A percentile compares a stretch with the other conserved stretches of the same genome.
Conservation (phyloP, 192 early-diverging fungal genomes). For the Coemansia sp. region DNA sequence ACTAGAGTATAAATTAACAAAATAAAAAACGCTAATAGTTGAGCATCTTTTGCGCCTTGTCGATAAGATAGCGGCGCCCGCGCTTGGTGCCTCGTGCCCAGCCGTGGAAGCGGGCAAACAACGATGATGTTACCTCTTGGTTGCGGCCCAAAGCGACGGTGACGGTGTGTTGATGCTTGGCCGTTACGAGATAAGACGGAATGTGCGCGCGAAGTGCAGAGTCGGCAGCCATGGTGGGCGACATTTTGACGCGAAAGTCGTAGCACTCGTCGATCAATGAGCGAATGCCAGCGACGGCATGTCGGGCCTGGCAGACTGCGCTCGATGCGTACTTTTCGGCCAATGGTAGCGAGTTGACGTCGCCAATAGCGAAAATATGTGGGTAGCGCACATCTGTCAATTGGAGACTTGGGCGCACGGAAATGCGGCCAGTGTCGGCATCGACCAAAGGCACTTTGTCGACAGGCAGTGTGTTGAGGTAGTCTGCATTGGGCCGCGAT, state of each 20-base stretch:
- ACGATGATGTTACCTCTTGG: conserved; percentile 25
- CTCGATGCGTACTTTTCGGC: conserved; percentile 46
- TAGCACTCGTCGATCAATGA: conserved; percentile 43
- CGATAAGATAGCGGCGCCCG: conserved; percentile 39
- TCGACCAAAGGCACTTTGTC: conserved; percentile 39
- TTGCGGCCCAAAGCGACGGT: conserved; percentile 37
- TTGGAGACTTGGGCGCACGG: conserved; percentile 56
- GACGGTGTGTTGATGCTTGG: conserved; percentile 25
- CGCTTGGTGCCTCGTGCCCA: conserved; percentile 28
- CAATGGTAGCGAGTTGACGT: conserved; percentile 50
- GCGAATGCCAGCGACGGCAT: conserved; percentile 25
- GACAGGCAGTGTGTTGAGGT: conserved; percentile 45
- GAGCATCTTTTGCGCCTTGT: conserved; percentile 40
- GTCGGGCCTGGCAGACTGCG: conserved; percentile 43
- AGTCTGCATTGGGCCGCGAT: conserved; percentile 50
- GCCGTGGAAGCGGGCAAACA: conserved; percentile 24
- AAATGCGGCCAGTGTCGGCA: conserved; percentile 39
- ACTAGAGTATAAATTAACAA: conserved; percentile 3
- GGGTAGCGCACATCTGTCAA: conserved; percentile 39
- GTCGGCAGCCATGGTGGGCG: conserved; percentile 26
- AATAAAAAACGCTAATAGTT: conserved; percentile 23
- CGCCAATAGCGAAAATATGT: conserved; percentile 62
- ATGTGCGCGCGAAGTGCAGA: conserved; percentile 15
- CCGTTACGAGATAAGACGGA: conserved; percentile 13
- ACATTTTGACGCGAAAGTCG: conserved; percentile 41